Conservation (phyloP, 257 asterid genomes). For the Striga asiatica region DNA sequence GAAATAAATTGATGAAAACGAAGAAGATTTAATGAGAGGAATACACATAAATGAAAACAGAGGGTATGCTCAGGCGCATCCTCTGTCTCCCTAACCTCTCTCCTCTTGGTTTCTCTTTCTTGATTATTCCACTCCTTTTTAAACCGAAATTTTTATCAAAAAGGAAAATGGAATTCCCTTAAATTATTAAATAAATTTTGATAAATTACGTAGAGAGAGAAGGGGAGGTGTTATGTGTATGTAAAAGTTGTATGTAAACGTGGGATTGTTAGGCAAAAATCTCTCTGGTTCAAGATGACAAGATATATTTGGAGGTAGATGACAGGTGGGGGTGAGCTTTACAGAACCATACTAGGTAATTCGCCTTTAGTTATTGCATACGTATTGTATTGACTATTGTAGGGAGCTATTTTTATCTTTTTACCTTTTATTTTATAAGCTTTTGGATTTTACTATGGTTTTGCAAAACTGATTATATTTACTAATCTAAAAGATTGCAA, state of each 20-base stretch:
- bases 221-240: constrained; percentile 4
- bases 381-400: too few relatives aligned
- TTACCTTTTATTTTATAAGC: too few relatives aligned
- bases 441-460: too few relatives aligned
- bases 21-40: constrained; percentile 66
- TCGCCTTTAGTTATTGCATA: too few relatives aligned
- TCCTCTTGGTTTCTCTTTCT: constrained; percentile 23
- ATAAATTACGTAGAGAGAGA: constrained; percentile 5
- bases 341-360: neutral
- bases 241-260: neutral
- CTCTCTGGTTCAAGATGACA: constrained; percentile 16
- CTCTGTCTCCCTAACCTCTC: constrained; percentile 35
- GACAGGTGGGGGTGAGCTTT: constrained; percentile 22
- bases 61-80: constrained; percentile 59
- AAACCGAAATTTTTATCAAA: constrained; percentile 26
- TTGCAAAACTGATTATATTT: too few relatives aligned
- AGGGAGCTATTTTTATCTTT: too few relatives aligned
- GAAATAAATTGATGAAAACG: constrained; percentile 30
- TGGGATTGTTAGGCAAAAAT: constrained; percentile 17
- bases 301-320: constrained; percentile 19
- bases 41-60: constrained; percentile 45
- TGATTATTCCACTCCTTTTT: constrained; percentile 22
- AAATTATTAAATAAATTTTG: constrained; percentile 17
- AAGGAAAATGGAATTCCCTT: constrained; percentile 29
- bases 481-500: too few relatives aligned